Evolutionary conservation across 2,329 filamentous ascomycete genomes (phyloP), one percentile per base, ranked within the genome.

Genomic region (Zymoseptoria passerinii): DNA sequence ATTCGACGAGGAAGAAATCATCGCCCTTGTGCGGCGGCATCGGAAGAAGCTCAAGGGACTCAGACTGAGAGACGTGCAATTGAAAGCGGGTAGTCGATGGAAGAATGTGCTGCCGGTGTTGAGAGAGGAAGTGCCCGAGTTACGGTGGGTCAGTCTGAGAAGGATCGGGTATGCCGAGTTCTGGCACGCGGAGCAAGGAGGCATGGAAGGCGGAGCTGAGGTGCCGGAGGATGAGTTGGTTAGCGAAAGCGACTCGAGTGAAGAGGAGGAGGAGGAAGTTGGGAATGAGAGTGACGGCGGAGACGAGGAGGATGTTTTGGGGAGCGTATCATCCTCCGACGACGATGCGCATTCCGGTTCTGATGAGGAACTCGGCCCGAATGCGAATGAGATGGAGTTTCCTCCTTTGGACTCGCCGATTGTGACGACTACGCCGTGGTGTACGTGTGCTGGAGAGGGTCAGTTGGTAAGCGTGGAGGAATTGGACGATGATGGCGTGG

Each of bases 81-180:
- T 88, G 8, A 82, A 81, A 57, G 77, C 83, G 6, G 82, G 79
- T 1, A 82, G 80, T 58, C 74, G 74, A 59, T 88, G 85, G 85
- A 79, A 78, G 61, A 80, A 86, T 56, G 78, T 88, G 0, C 76
- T 87, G 0, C 69, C 72, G 4, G 79, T 80, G 19, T 72, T 88
- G 13, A 78, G 82, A 52, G 73, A 79, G 8, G 78, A 84, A 53
- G 81, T 86, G 76, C 72, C 75, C 35, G 74, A 77, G 27, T 72
- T 88, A 16, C 80, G 85, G 51, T 85, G 83, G 77, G 77, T 87
- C 28, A 83, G 83, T 63, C 71, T 88, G n/a, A 75, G 81, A 40
- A 74, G 82, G 5, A 83, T 86, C 52, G 81, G 83, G 44, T 87
- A 87, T 65, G 78, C 78, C 2, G 75, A 73, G 40, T 75, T 80